phyloP scores from a whole-genome alignment of 345 rosid genomes.

The Trapa incisa region DNA sequence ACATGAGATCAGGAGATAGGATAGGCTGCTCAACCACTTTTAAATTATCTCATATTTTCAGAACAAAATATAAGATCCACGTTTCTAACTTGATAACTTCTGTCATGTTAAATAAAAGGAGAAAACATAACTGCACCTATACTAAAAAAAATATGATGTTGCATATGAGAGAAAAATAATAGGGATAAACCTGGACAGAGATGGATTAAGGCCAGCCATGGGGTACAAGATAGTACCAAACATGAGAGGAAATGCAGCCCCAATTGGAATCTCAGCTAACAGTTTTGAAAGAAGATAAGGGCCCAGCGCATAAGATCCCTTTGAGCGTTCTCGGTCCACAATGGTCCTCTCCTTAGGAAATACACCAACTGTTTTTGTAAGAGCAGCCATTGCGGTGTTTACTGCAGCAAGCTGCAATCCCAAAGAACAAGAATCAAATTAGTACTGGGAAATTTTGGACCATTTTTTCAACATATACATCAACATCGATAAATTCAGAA shows the following conservation, averaged over 20 bases:
- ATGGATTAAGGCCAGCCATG: conserved; percentile 89
- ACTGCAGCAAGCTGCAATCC: conserved; percentile 78
- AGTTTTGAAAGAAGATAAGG: conserved; percentile 89
- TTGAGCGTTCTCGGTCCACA: conserved; percentile 85
- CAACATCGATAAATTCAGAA: background rate
- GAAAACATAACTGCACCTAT: background rate
- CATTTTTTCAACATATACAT: background rate
- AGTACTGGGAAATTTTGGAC: background rate
- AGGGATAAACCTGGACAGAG: conserved; percentile 47
- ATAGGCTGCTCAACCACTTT: background rate
- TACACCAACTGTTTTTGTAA: conserved; percentile 90
- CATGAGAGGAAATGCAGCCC: conserved; percentile 90
- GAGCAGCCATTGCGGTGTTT: conserved; percentile 99
- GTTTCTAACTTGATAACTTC: too few relatives aligned
- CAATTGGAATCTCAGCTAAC: conserved; percentile 87
- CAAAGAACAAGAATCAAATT: background rate
- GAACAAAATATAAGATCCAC: too few relatives aligned
- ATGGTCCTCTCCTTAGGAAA: conserved; percentile 96
- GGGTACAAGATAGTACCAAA: conserved; percentile 92
- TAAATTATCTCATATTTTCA: background rate
- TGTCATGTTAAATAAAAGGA: background rate
- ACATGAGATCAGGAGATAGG: background rate
- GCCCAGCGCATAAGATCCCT: conserved; percentile 78
- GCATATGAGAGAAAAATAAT: background rate
- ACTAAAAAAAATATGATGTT: background rate